Evolutionary conservation across 148 eudicot species (phyloP).

Genomic region (Silene uniflora): DNA sequence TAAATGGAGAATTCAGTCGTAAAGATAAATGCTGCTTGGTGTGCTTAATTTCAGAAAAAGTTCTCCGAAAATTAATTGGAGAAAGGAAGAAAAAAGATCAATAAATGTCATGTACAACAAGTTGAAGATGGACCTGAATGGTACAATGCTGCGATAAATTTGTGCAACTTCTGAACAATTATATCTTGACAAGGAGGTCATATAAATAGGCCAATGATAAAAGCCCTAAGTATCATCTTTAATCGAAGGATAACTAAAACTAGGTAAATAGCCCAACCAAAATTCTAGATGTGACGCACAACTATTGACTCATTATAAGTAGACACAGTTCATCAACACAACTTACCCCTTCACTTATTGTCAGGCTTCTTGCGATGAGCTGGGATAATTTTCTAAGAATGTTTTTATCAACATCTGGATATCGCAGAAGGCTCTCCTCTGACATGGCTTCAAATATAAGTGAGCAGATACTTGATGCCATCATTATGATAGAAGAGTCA

Average conservation of each 20-base stretch:
- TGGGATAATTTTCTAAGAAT: slow-evolving; percentile 38
- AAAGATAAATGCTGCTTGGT: background rate
- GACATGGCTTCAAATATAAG: slow-evolving; percentile 63
- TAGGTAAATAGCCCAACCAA: background rate
- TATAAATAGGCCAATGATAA: background rate
- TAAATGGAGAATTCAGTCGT: background rate
- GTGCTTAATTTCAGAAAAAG: background rate
- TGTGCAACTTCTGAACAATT: background rate
- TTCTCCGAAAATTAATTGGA: too few relatives aligned
- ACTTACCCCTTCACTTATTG: slow-evolving; percentile 48
- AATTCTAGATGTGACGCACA: background rate
- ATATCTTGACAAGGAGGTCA: background rate
- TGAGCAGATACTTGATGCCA: slow-evolving; percentile 87
- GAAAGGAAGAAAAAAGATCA: too few relatives aligned
- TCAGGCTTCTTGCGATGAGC: slow-evolving; percentile 65
- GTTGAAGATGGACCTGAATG: background rate
- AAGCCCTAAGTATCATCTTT: background rate
- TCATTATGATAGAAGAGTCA: slow-evolving; percentile 58
- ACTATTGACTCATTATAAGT: background rate
- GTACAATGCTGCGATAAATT: background rate
- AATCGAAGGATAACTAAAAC: background rate
- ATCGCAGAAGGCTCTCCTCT: slow-evolving; percentile 57
- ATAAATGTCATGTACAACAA: too few relatives aligned
- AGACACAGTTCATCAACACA: background rate
- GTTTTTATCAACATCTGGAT: slow-evolving; percentile 44